Evolutionary conservation across 2,329 filamentous ascomycete genomes (phyloP), one percentile per base, ranked within the genome.

Genomic region (Cercospora sp.): DNA sequence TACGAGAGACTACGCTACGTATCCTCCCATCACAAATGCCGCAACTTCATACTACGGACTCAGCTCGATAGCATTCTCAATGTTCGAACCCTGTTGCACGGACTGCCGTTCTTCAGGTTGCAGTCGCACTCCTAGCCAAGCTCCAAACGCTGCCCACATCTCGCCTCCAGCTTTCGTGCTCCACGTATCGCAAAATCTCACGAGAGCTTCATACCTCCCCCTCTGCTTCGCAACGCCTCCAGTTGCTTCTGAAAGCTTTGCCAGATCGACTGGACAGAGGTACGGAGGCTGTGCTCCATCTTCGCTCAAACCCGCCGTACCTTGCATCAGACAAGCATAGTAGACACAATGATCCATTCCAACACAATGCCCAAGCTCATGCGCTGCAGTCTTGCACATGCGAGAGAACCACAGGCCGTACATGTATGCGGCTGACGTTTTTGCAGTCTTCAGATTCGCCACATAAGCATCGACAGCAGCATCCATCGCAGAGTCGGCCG

Each of bases 351-450:
- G 89, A 7, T 78, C 89, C 13, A 92, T 81, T n/a, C 86, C 87
- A 42, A 92, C 84, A 73, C 89, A 91, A 75, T 91, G 90, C 0
- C 88, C 87, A 0, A 91, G 77, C 73, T 92, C 89, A 74, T 91
- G 90, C 1, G 83, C 83, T 1, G 84, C 85, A 0, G 89, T 90
- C 60, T 84, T 84, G 63, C 82, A 87, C 2, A 87, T 76, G 10
- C 85, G 82, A 9, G 82, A 83, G 13, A 91, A 82, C 87, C 88
- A 91, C 1, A 89, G 74, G 36, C 45, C 61, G 13, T 63, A 31
- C 45, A 59, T 59, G 55, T 63, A 33, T n/a, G 61, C 61, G 31
- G 13, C 18, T n/a, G 40, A 51, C 8, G 61, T n/a, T 31, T 40
- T 55, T 1, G 26, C 45, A 9, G 30, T 6, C 26, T 23, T 23